Evolutionary conservation across 2,329 filamentous ascomycete species (phyloP), one percentile per base, ranked within the genome.

Genomic region (Tolypocladium capitatum): DNA sequence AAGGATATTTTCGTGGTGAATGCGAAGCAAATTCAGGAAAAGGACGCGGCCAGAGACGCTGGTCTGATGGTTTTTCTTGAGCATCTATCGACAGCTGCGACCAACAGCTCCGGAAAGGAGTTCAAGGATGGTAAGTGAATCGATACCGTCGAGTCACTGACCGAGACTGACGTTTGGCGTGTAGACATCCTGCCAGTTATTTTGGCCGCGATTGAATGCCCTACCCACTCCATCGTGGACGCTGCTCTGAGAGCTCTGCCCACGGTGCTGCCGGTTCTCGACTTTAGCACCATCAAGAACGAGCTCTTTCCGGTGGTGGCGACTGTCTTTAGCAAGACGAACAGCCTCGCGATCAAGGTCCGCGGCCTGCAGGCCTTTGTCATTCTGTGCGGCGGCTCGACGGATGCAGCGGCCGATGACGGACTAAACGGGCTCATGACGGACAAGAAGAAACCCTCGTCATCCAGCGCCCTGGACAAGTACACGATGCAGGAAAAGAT

Each of bases 401-500:
- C 71, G 18, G 73, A 76, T 49, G 68, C 67, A 1, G 68, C 66
- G 2, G 64, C 67, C 1, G 69, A 70, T 36, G 70, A 71, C 33
- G 87, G 87, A 5, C 73, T 96, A 3, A 83, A 87, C 54, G 89
- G 88, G 0, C 71, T 90, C 60, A 58, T 68, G 38, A 65, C 76
- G 54, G 70, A 76, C 45, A 78, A 76, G 58, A 75, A 78, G 49
- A 82, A 83, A 60, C 69, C 75, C 2, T 77, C 76, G 4, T 84
- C 78, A 1, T 84, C 84, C 1, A 88, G 81, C 2, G 90, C 91
- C 3, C 71, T 98, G 28, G 92, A 98, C 69, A 97, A 97, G 64
- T 97, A 92, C 60, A 97, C 92, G 0, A 91, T 98, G 69, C 92
- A 98, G 63, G 92, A 98, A 62, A 97, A 96, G 69, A 86, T 98